Conservation (phyloP, 768 basidiomycete species). For the Naganishia vishniacii region DNA sequence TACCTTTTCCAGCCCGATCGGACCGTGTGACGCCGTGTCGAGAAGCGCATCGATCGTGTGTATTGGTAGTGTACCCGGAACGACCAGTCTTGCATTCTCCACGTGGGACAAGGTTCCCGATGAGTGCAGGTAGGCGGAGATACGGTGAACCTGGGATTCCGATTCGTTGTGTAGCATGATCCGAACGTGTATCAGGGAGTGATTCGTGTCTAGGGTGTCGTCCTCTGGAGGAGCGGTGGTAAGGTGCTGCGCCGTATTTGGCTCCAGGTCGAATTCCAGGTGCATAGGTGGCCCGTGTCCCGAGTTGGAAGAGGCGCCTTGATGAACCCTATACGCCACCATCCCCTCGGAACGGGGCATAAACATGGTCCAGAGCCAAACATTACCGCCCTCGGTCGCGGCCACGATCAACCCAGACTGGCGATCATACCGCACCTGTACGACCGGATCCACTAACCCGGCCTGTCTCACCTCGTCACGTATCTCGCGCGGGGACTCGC, state of each 20-base stretch:
- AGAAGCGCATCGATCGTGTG: not conserved
- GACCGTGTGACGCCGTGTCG: not conserved
- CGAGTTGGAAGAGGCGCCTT: not conserved
- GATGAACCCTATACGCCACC: slow-evolving; percentile 5
- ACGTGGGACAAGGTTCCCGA: not conserved
- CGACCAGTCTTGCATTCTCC: slow-evolving; percentile 3
- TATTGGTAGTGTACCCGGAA: not conserved
- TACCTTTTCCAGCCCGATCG: not conserved
- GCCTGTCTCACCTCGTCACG: not conserved
- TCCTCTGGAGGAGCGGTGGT: not conserved
- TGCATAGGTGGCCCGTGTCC: not conserved
- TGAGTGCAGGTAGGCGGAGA: not conserved
- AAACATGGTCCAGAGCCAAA: slow-evolving; percentile 36
- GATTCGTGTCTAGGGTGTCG: not conserved
- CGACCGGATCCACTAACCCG: slow-evolving; percentile 32
- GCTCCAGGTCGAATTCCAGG: slow-evolving; percentile 18
- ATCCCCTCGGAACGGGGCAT: slow-evolving; percentile 4
- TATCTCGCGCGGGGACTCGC: slow-evolving; percentile 28
- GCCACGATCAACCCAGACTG: slow-evolving; percentile 32
- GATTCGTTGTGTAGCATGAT: slow-evolving; percentile 7
- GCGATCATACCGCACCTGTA: slow-evolving; percentile 33
- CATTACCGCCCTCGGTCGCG: slow-evolving; percentile 38
- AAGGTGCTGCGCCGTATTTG: not conserved
- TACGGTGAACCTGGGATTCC: slow-evolving; percentile 7
- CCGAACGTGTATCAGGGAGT: not conserved